Conservation (phyloP, 192 early-diverging fungal genomes). For the Chytriomyces hyalinus region DNA sequence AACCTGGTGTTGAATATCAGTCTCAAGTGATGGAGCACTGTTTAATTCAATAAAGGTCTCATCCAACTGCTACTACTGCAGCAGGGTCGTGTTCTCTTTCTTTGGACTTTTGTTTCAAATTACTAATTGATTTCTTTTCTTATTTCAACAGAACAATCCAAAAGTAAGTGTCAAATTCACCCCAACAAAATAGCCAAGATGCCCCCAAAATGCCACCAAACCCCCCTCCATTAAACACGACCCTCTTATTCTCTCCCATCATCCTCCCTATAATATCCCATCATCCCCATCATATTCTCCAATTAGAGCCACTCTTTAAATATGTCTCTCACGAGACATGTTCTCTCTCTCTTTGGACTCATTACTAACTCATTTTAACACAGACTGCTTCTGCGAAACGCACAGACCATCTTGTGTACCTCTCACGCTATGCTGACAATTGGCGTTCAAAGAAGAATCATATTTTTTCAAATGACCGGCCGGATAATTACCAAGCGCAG, state of each 20-base stretch:
- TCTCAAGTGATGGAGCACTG: too few species aligned
- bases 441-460: neutral
- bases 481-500: neutral
- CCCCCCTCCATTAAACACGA: neutral
- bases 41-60: too few species aligned
- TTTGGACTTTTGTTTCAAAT: neutral
- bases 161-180: neutral
- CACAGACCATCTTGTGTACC: neutral
- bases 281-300: too few species aligned
- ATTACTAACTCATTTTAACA: neutral
- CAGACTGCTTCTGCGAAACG: neutral
- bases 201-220: neutral
- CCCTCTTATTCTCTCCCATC: neutral
- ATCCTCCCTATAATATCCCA: too few species aligned
- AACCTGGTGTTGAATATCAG: too few species aligned
- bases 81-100: neutral
- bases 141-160: neutral
- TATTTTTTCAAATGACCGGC: conserved; percentile 1
- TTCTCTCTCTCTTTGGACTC: too few species aligned
- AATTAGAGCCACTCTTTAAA: too few species aligned
- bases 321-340: too few species aligned
- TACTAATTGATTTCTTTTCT: neutral
- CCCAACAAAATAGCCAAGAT: too few species aligned
- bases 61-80: too few species aligned
- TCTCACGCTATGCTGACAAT: neutral